Conservation (phyloP, 2,329 filamentous ascomycete genomes). For the Geoglossum cookeanum region DNA sequence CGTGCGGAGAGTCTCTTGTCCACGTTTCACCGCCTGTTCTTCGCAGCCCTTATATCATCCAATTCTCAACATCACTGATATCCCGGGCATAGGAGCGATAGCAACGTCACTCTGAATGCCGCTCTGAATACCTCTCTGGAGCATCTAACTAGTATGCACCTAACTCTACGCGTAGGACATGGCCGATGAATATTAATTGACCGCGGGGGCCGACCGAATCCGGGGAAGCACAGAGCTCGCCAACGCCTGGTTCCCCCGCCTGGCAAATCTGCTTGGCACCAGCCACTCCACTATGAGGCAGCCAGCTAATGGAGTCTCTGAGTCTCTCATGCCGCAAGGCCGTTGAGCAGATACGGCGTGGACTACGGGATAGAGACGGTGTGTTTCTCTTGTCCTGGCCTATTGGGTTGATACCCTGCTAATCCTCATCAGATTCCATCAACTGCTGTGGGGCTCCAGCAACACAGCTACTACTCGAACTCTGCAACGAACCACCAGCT, state of each 20-base stretch:
- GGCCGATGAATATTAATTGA: background rate
- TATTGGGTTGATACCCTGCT: background rate
- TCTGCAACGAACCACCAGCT: background rate
- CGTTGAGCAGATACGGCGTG: background rate
- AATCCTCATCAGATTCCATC: background rate
- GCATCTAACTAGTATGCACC: too few relatives aligned
- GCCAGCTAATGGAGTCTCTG: background rate
- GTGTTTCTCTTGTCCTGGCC: background rate
- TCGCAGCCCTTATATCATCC: background rate
- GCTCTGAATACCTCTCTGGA: too few relatives aligned
- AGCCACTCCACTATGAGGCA: background rate
- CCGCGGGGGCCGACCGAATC: background rate
- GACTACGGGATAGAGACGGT: background rate
- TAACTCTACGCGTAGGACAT: background rate
- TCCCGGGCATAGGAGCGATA: background rate
- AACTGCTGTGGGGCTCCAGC: background rate
- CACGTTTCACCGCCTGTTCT: background rate
- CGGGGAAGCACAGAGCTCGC: too few relatives aligned
- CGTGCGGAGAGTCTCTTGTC: too few relatives aligned
- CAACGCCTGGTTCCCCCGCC: background rate
- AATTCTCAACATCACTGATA: background rate
- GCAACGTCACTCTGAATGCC: background rate
- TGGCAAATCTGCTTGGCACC: background rate
- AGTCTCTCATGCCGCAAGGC: background rate
- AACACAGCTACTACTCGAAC: background rate